Conservation (phyloP, 106 monocot genomes). For the Alisma plantagoaquatica region DNA sequence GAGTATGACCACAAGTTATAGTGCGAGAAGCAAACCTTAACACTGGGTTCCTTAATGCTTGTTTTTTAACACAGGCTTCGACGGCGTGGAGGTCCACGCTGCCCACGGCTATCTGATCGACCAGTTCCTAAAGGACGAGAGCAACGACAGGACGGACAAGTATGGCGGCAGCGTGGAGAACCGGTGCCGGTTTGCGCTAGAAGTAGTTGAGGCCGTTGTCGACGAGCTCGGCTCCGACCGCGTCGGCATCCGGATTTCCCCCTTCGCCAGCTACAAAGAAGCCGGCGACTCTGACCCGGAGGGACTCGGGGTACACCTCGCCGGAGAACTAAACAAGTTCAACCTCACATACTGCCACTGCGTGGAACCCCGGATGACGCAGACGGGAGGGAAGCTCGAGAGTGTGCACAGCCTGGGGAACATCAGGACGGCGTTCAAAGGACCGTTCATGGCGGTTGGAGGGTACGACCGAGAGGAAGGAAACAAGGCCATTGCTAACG, state of each 20-base stretch:
- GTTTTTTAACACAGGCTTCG: no score
- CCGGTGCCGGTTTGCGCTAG: no score
- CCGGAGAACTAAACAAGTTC: no score
- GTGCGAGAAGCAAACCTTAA: no score
- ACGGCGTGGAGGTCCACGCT: neutral
- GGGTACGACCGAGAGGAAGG: constrained; percentile 1
- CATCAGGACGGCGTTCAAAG: neutral
- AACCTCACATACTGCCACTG: no score
- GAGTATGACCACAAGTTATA: no score
- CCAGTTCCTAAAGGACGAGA: no score
- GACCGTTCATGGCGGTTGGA: constrained; percentile 1
- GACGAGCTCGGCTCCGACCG: neutral
- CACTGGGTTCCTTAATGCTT: no score
- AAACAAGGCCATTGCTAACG: neutral
- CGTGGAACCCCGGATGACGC: no score
- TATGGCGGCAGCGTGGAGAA: no score
- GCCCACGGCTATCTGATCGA: neutral
- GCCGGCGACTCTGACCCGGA: neutral
- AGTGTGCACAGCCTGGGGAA: neutral
- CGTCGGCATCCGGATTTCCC: neutral
- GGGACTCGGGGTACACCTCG: neutral
- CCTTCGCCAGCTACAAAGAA: neutral
- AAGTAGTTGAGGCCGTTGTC: neutral
- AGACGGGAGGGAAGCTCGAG: no score
- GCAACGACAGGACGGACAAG: neutral